Conservation (phyloP, 768 basidiomycete genomes). For the Hysterangium stoloniferum region DNA sequence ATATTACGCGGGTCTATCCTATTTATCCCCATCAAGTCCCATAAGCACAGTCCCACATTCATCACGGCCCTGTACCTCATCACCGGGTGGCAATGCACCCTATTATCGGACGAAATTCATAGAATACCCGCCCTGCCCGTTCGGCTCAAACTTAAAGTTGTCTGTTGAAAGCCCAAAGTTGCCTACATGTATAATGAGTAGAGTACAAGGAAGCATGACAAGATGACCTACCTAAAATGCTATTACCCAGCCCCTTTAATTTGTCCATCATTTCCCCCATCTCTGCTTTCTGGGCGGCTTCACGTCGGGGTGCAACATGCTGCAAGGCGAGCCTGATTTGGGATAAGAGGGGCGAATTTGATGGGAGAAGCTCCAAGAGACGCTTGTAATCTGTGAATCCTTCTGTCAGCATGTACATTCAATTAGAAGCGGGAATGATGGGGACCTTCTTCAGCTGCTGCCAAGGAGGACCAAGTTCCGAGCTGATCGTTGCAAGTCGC, state of each 20-base stretch:
- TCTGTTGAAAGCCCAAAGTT: slow-evolving; percentile 93
- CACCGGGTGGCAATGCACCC: background rate
- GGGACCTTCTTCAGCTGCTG: slow-evolving; percentile 77
- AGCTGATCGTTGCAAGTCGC: slow-evolving; percentile 78
- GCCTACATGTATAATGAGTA: slow-evolving; percentile 36
- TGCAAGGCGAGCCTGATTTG: slow-evolving; percentile 44
- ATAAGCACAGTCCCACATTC: too few species aligned
- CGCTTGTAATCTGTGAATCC: slow-evolving; percentile 59
- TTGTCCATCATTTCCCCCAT: slow-evolving; percentile 89
- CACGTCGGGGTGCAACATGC: slow-evolving; percentile 57
- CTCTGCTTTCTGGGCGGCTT: slow-evolving; percentile 75
- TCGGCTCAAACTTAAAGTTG: slow-evolving; percentile 94
- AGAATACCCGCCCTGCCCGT: slow-evolving; percentile 92
- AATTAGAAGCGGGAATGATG: background rate
- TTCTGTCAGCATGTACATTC: background rate
- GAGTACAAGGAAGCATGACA: background rate
- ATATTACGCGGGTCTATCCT: too few species aligned
- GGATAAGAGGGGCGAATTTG: slow-evolving; percentile 40
- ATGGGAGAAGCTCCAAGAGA: slow-evolving; percentile 57
- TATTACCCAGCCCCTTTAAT: slow-evolving; percentile 88
- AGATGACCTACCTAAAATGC: slow-evolving; percentile 59
- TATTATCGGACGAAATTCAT: slow-evolving; percentile 68
- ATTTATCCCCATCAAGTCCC: too few species aligned
- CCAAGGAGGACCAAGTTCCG: slow-evolving; percentile 75
- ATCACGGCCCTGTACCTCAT: too few species aligned